Evolutionary conservation across 345 rosid genomes (phyloP).

Genomic region (Acer campestre): DNA sequence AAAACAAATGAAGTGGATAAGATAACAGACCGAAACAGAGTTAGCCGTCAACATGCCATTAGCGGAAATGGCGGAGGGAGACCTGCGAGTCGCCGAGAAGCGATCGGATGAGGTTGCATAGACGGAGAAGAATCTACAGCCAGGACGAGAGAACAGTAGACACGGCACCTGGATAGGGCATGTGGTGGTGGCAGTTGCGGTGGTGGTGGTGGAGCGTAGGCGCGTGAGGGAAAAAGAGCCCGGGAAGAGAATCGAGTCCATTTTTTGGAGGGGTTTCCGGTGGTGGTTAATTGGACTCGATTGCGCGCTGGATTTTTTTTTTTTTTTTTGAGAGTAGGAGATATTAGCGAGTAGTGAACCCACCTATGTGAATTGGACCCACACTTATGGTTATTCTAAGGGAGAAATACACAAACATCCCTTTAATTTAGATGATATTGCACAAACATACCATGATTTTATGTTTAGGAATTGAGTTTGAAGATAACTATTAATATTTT

Average conservation of each 20-base stretch:
- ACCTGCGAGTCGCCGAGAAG: conserved; percentile 25
- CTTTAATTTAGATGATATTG: too few relatives aligned
- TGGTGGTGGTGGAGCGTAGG: conserved; percentile 33
- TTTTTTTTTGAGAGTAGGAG: neutral
- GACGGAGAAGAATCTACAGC: conserved; percentile 12
- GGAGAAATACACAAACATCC: too few relatives aligned
- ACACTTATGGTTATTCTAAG: neutral
- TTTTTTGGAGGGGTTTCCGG: neutral
- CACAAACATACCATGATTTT: too few relatives aligned
- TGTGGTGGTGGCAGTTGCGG: conserved; percentile 16
- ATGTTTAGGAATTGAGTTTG: too few relatives aligned
- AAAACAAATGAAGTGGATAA: conserved; percentile 15
- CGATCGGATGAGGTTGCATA: conserved; percentile 19
- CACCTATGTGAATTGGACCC: neutral
- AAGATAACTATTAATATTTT: too few relatives aligned
- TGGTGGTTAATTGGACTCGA: neutral
- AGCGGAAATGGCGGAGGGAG: conserved; percentile 37
- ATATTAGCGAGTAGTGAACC: neutral
- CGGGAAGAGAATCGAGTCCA: conserved; percentile 48
- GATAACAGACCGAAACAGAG: conserved; percentile 51
- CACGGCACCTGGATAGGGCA: conserved; percentile 33
- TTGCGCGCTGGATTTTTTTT: neutral
- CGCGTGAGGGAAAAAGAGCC: conserved; percentile 34
- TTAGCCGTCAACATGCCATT: conserved; percentile 55
- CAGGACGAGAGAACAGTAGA: conserved; percentile 33